A percentile compares a stretch with the other conserved stretches of the same genome.
Conservation (phyloP, 1,284 basidiomycete genomes). For the Ceratobasidium sp. region DNA sequence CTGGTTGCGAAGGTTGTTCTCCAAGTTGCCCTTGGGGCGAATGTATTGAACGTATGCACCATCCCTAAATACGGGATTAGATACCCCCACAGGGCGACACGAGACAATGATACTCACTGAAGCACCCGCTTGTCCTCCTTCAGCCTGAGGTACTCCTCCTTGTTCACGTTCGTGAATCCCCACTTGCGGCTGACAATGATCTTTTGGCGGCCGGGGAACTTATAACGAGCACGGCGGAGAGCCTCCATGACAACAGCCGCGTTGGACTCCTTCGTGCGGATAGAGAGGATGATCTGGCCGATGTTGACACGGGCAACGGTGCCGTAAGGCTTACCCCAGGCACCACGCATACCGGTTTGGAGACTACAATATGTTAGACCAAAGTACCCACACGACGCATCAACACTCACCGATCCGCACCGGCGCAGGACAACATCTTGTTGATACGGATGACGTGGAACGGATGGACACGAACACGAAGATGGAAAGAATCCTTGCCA, state of each 20-base stretch:
- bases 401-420: constrained; percentile 85
- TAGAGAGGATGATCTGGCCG: constrained; percentile 95
- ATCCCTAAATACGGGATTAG: constrained; percentile 64
- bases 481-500: constrained; percentile 99
- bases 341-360: constrained; percentile 99
- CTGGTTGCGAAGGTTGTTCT: constrained; percentile 86
- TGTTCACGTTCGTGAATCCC: constrained; percentile 97
- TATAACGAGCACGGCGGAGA: constrained; percentile 96
- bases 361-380: constrained; percentile 63
- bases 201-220: constrained; percentile 99
- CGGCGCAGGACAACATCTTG: constrained; percentile 99
- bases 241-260: constrained; percentile 94
- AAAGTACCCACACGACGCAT: background rate
- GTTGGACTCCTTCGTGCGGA: constrained; percentile 92
- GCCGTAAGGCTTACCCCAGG: constrained; percentile 99
- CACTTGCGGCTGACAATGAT: constrained; percentile 98
- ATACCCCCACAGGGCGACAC: constrained; percentile 49
- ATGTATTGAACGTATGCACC: constrained; percentile 91
- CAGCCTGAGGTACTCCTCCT: constrained; percentile 88
- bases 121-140: constrained; percentile 90
- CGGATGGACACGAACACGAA: constrained; percentile 97
- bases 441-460: constrained; percentile 99
- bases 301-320: constrained; percentile 96
- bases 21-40: constrained; percentile 84
- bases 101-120: constrained; percentile 76